Percentiles rank a stretch among this genome's conserved stretches.
Conservation (phyloP, 2,329 filamentous ascomycete species). For the Thelonectria blattea region DNA sequence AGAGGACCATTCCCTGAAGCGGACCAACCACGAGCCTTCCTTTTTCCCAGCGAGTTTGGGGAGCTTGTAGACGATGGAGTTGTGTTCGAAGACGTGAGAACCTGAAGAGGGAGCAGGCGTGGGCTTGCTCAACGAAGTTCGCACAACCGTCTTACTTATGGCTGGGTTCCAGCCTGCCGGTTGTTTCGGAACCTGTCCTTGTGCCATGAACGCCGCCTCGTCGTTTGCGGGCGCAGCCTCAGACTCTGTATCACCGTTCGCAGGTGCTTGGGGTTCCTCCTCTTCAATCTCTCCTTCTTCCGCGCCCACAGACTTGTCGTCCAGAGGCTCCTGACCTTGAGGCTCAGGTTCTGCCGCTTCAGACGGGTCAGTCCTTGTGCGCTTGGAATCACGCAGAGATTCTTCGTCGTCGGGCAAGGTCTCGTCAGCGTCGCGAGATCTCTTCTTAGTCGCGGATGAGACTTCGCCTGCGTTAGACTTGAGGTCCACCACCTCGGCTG, state of each 20-base stretch:
- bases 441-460: constrained; percentile 34
- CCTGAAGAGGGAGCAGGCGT: constrained; percentile 29
- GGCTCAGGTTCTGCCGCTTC: constrained; percentile 9
- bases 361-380: constrained; percentile 24
- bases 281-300: constrained; percentile 46
- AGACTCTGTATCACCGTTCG: not conserved
- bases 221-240: not conserved
- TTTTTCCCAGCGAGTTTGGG: constrained; percentile 37
- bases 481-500: constrained; percentile 34
- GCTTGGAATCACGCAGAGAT: constrained; percentile 30
- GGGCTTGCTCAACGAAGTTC: constrained; percentile 21
- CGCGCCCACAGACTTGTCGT: constrained; percentile 21
- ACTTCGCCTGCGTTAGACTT: constrained; percentile 35
- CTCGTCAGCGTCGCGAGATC: constrained; percentile 35
- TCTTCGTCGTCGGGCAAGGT: constrained; percentile 10
- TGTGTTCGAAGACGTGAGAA: constrained; percentile 30
- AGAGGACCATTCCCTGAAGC: constrained; percentile 45
- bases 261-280: constrained; percentile 7
- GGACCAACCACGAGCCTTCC: constrained; percentile 43
- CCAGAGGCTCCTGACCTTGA: constrained; percentile 10
- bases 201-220: not conserved
- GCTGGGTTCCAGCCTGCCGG: constrained; percentile 25
- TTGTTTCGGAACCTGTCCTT: constrained; percentile 12
- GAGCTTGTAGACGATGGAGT: constrained; percentile 34
- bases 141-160: constrained; percentile 18